Evolutionary conservation across 148 eudicot genomes (phyloP), one percentile per base, ranked within the genome.

Genomic region (Fagopyrum tataricum): DNA sequence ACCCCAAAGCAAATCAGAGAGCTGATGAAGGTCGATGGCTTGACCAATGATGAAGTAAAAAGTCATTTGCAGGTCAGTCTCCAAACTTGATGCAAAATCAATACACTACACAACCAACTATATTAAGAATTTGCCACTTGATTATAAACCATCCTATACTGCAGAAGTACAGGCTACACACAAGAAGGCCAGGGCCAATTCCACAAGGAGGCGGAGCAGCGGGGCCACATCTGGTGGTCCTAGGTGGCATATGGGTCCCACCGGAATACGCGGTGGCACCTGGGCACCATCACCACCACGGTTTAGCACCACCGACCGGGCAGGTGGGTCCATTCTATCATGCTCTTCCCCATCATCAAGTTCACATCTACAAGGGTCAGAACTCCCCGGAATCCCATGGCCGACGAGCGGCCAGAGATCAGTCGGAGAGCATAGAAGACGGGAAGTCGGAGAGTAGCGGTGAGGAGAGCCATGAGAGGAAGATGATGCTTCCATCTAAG

Each of bases 41-140:
- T 95, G 81, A 95, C 98, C 82, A 90, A 95, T 82, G 98, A 95
- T 91, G 98, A 95, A 86, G 98, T 95, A 70, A 95, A 95, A 91
- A 95, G 97, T 82, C 98, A 95, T 74, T 82, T 95, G 77, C 98
- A 95, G 97, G 98, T 87, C 58, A 31, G 66, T 64, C 43, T 9
- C 26, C 11, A 42, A 18, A 46, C 37, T 31, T 31, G 37, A 31
- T 31, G 37, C 37, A 31, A 31, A 31, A 31, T 2, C 37, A 31
- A 31, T n/a, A n/a, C n/a, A n/a, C n/a, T n/a, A n/a, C 37, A 31
- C 37, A 31, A 3, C 37, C 37, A 31, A 31, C 12, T 46, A 46
- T 46, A 11, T 46, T 46, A 46, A 4, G 49, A 7, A 46, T 46
- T 9, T 46, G 14, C 13, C 13, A 46, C 49, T 46, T 46, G 3